Conservation (phyloP, 1,139 yeast genomes). For the Pneumocystis sp. region DNA sequence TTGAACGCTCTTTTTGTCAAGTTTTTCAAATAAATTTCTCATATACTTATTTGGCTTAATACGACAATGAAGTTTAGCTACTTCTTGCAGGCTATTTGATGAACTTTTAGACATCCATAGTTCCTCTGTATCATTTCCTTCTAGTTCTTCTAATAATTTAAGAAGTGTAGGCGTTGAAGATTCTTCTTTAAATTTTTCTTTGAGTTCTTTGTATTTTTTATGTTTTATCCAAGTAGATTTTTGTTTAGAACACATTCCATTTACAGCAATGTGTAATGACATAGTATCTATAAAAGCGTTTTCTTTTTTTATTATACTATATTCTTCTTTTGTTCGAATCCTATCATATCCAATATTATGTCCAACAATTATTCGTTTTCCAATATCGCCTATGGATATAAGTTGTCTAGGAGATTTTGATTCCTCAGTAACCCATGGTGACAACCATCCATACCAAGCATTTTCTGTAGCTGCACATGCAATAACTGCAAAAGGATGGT, state of each 20-base stretch:
- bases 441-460: constrained; percentile 95
- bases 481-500: constrained; percentile 58
- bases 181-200: constrained; percentile 9
- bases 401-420: constrained; percentile 43
- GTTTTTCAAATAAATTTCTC: constrained; percentile 49
- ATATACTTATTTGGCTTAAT: constrained; percentile 49
- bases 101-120: constrained; percentile 76
- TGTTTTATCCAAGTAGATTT: constrained; percentile 63
- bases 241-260: constrained; percentile 89
- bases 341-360: constrained; percentile 87
- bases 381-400: constrained; percentile 41
- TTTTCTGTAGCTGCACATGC: constrained; percentile 64
- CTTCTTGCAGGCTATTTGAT: constrained; percentile 67
- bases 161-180: constrained; percentile 13
- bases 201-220: constrained; percentile 25
- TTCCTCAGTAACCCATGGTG: constrained; percentile 58
- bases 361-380: constrained; percentile 56
- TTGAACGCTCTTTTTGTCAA: constrained; percentile 39
- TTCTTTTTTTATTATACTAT: constrained; percentile 47
- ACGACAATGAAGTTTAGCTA: constrained; percentile 66
- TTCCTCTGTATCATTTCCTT: constrained; percentile 23
- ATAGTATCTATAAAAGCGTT: constrained; percentile 80
- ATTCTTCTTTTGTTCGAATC: constrained; percentile 73
- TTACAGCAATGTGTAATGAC: constrained; percentile 80
- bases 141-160: constrained; percentile 18